A percentile compares a stretch with the other conserved stretches of the same genome.
These are phyloP conservation scores for Wickerhamiella parazyma DNA, from an alignment of 805 yeast species.

Conservation along the genomic window DNA sequence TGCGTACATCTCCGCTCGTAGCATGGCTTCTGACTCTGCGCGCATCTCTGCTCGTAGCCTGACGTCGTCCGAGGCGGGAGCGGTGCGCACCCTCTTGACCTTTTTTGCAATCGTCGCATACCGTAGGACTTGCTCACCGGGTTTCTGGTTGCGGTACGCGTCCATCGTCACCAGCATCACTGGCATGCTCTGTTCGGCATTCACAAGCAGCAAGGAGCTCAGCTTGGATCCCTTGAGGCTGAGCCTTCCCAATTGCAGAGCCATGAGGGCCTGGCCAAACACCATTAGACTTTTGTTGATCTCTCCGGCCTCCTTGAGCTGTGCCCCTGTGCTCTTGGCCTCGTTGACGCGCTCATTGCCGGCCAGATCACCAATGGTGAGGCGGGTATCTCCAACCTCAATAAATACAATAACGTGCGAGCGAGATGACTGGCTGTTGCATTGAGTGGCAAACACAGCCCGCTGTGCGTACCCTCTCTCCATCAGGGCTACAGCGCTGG, in stretches of 20 bases:
- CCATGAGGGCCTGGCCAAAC: conserved; percentile 36
- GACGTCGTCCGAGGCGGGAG: conserved; percentile 10
- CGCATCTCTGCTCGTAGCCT: not conserved
- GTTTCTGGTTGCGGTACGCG: conserved; percentile 29
- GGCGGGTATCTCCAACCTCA: conserved; percentile 26
- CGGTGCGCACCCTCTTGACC: conserved; percentile 12
- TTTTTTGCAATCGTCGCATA: conserved; percentile 23
- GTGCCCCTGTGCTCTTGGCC: conserved; percentile 34
- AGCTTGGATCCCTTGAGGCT: conserved; percentile 34
- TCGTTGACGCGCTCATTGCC: conserved; percentile 39
- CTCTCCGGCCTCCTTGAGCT: conserved; percentile 35
- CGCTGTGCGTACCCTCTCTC: conserved; percentile 30
- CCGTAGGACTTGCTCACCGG: conserved; percentile 24
- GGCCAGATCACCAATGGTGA: conserved; percentile 40
- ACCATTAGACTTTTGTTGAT: conserved; percentile 38
- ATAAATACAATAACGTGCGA: conserved; percentile 40
- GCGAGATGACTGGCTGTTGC: conserved; percentile 35
- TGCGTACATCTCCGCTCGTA: conserved; percentile 4
- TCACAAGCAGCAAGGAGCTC: conserved; percentile 36
- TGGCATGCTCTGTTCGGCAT: conserved; percentile 15
- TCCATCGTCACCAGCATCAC: conserved; percentile 31
- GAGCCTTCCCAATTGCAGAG: conserved; percentile 26
- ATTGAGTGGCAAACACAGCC: conserved; percentile 32
- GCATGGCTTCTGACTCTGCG: not conserved
- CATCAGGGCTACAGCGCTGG: conserved; percentile 30